Conservation (phyloP, 768 basidiomycete species). For the Tulasnella sp. region DNA sequence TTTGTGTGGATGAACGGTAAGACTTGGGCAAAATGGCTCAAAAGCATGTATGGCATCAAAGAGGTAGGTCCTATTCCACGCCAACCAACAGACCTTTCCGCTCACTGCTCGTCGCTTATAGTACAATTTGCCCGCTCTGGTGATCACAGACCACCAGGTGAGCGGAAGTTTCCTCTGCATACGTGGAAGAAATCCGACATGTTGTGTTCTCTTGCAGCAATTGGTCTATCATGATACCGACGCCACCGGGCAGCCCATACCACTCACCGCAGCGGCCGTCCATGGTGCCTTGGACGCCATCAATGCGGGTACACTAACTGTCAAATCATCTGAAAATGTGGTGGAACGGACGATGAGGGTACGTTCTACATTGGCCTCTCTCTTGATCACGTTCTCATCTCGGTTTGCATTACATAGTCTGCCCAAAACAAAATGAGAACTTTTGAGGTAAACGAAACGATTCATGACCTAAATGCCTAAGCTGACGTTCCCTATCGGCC, state of each 20-base stretch:
- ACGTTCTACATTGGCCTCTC: neutral
- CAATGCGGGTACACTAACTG: slow-evolving; percentile 36
- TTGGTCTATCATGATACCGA: slow-evolving; percentile 71
- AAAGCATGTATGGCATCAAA: slow-evolving; percentile 76
- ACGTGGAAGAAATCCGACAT: neutral
- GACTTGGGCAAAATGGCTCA: slow-evolving; percentile 78
- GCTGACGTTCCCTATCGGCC: neutral
- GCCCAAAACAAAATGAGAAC: slow-evolving; percentile 1
- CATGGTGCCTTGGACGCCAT: slow-evolving; percentile 64
- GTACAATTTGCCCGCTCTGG: slow-evolving; percentile 28
- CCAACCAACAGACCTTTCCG: slow-evolving; percentile 21
- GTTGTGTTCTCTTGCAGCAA: slow-evolving; percentile 32
- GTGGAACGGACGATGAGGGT: slow-evolving; percentile 41
- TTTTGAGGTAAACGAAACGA: neutral
- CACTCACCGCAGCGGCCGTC: slow-evolving; percentile 45
- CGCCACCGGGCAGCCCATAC: slow-evolving; percentile 41
- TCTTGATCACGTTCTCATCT: neutral
- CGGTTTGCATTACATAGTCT: neutral
- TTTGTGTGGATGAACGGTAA: slow-evolving; percentile 86
- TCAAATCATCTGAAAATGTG: slow-evolving; percentile 59
- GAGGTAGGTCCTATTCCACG: slow-evolving; percentile 19
- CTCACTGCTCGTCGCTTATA: neutral
- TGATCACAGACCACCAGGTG: slow-evolving; percentile 81
- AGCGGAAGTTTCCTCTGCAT: neutral
- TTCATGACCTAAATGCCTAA: neutral